These are phyloP conservation scores for Papiliotrema terrestris DNA, from an alignment of 1,284 basidiomycete species.

Conservation along the genomic window DNA sequence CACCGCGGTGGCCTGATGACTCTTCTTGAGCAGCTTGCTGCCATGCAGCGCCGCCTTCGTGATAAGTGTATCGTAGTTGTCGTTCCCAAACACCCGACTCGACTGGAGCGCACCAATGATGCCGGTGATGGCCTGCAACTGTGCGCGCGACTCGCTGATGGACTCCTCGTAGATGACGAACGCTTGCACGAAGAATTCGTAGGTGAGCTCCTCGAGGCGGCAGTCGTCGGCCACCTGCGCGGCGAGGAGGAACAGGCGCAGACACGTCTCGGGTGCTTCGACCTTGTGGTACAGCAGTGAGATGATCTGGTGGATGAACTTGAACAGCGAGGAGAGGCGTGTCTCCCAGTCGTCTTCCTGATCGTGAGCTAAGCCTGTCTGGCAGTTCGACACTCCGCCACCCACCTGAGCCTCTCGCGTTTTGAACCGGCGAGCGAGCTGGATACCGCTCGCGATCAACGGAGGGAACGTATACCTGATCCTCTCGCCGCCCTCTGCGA, in stretches of 20 bases:
- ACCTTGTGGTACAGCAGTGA: conserved; percentile 86
- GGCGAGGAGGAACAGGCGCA: conserved; percentile 88
- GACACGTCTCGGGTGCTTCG: conserved; percentile 81
- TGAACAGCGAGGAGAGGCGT: conserved; percentile 77
- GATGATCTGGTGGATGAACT: conserved; percentile 85
- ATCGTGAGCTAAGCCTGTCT: no score
- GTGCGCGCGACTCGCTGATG: conserved; percentile 86
- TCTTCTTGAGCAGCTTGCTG: conserved; percentile 90
- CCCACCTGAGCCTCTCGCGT: conserved; percentile 54
- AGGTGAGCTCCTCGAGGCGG: conserved; percentile 86
- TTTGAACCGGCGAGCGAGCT: conserved; percentile 84
- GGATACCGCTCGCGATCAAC: conserved; percentile 83
- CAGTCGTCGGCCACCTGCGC: conserved; percentile 89
- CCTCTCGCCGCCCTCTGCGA: conserved; percentile 83
- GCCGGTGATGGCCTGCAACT: conserved; percentile 86
- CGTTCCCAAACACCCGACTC: conserved; percentile 77
- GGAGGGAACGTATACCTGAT: conserved; percentile 94
- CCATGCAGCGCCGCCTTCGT: conserved; percentile 94
- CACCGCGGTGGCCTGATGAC: conserved; percentile 92
- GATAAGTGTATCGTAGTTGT: conserved; percentile 92
- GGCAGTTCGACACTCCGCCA: not conserved
- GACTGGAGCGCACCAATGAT: conserved; percentile 84
- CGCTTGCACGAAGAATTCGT: conserved; percentile 92
- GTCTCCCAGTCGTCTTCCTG: conserved; percentile 79
- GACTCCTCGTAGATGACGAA: conserved; percentile 94